Conservation (phyloP, 2,329 filamentous ascomycete genomes). For the Colletotrichum falcatum region DNA sequence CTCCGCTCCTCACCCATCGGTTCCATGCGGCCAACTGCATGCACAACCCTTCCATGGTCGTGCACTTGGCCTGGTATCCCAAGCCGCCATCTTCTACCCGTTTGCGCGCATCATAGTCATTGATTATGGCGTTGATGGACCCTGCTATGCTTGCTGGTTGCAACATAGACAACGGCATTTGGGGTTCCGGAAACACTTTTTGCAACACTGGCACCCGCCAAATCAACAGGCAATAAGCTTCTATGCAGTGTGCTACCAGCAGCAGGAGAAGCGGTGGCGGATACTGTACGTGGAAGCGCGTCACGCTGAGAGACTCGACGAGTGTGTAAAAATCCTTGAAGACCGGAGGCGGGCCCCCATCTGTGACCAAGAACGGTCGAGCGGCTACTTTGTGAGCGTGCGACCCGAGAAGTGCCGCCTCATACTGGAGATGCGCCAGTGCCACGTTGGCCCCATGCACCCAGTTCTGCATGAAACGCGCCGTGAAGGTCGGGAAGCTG, state of each 20-base stretch:
- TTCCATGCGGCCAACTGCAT: constrained; percentile 58
- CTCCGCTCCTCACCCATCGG: constrained; percentile 30
- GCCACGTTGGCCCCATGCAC: constrained; percentile 65
- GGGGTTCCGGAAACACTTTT: constrained; percentile 48
- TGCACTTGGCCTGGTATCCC: constrained; percentile 54
- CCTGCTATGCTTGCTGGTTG: constrained; percentile 56
- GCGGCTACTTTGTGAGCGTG: constrained; percentile 54
- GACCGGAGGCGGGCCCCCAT: constrained; percentile 58
- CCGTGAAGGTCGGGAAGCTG: constrained; percentile 57
- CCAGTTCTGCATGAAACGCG: constrained; percentile 61
- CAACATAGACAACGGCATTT: constrained; percentile 51
- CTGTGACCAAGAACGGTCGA: constrained; percentile 63
- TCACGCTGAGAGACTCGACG: constrained; percentile 47
- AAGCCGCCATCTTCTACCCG: constrained; percentile 55
- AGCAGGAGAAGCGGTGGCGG: constrained; percentile 54
- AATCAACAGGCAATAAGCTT: constrained; percentile 50
- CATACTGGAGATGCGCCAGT: constrained; percentile 64
- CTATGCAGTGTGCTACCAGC: constrained; percentile 53
- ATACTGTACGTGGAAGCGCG: constrained; percentile 48
- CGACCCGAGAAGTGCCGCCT: constrained; percentile 60
- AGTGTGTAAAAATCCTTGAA: constrained; percentile 56
- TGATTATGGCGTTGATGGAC: constrained; percentile 51
- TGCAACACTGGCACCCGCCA: constrained; percentile 45
- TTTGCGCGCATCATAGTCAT: constrained; percentile 53
- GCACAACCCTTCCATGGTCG: constrained; percentile 56